Evolutionary conservation across 768 basidiomycete genomes (phyloP), one percentile per base, ranked within the genome.

Genomic region (Calocybe gangraenosa): DNA sequence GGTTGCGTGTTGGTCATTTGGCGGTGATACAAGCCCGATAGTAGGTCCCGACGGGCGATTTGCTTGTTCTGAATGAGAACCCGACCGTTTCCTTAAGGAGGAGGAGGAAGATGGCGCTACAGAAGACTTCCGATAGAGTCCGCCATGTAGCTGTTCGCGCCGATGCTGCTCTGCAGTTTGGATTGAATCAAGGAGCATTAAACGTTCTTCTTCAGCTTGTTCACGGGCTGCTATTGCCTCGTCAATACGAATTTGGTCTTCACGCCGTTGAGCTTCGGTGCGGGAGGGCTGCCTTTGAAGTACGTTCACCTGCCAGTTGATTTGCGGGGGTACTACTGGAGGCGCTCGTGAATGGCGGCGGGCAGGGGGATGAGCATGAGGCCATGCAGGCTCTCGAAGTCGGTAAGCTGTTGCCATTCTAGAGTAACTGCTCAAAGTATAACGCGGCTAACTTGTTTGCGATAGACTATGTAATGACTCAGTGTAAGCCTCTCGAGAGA

Each of bases 191-290:
- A 34, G 10, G 3, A 21, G 1, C n/a, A 42, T 28, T 21, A 42
- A 18, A 10, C n/a, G 31, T 14, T 42, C 41, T n/a, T 42, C 41
- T 21, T 42, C 19, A 17, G 9, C 20, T n/a, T 42, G 41, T 32
- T 33, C 11, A 2, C 41, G 41, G 4, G 17, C 17, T 7, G 41
- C 41, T 15, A 42, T 18, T 10, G 11, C 41, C 20, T 33, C 41
- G n/a, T 42, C 41, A 19, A 32, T n/a, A 14, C 20, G 17, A 7
- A 42, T 7, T 22, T 42, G 41, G 1, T 33, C 41, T 20, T 19
- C 20, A 15, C 41, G 41, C 2, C 30, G 41, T 20, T 33, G 28
- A 8, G 32, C 20, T 9, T 42, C 41, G 10, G 19, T 21, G 7
- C 41, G 31, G 18, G 25, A 28, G 25, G 11, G 5, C 25, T 28